phyloP scores from a whole-genome alignment of 441 rosid species.

The Jatropha multifida region DNA sequence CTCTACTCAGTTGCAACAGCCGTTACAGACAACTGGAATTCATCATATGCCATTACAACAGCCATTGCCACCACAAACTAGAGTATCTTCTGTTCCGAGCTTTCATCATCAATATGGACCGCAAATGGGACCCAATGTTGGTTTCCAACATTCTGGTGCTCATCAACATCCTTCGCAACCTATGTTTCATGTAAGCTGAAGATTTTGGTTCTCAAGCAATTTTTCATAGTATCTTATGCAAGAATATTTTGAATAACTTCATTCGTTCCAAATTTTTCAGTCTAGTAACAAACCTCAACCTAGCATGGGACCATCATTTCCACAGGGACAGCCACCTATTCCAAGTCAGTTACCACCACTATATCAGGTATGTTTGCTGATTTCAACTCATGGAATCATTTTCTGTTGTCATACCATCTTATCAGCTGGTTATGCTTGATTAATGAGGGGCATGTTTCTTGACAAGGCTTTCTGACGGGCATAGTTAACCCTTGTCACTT shows the following conservation, averaged over 20 bases:
- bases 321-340: constrained; percentile 63
- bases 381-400: neutral
- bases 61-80: constrained; percentile 54
- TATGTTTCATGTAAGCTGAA: constrained; percentile 67
- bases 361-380: constrained; percentile 51
- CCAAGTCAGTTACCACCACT: constrained; percentile 52
- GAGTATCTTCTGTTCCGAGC: constrained; percentile 46
- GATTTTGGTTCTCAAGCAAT: constrained; percentile 14
- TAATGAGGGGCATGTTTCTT: neutral
- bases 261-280: constrained; percentile 39
- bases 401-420: neutral
- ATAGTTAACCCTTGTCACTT: neutral
- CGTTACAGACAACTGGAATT: constrained; percentile 53
- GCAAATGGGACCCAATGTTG: constrained; percentile 59
- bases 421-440: neutral
- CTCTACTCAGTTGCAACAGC: constrained; percentile 71
- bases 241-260: neutral
- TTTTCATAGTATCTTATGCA: constrained; percentile 2
- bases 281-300: constrained; percentile 55
- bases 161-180: constrained; percentile 81
- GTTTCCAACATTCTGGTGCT: constrained; percentile 65
- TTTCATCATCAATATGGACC: constrained; percentile 73
- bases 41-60: constrained; percentile 65
- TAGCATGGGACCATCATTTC: constrained; percentile 55
- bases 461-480: neutral